A percentile compares a stretch with the other conserved stretches of the same genome.
Conservation (phyloP, 306 rosid species). For the Begonia masoniana region DNA sequence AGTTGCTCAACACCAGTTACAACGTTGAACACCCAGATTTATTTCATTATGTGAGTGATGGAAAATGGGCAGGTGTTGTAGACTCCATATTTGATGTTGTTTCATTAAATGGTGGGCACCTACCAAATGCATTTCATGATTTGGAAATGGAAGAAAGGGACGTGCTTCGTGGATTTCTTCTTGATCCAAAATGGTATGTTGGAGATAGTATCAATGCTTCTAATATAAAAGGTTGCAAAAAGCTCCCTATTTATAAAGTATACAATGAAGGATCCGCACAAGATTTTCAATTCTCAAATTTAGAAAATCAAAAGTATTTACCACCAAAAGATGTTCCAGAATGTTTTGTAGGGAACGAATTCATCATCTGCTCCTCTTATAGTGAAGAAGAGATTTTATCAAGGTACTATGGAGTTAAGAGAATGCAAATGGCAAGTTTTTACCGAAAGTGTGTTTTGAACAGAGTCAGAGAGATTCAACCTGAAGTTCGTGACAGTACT, state of each 20-base stretch:
- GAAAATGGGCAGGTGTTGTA: constrained; percentile 56
- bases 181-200: constrained; percentile 86
- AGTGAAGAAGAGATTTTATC: constrained; percentile 60
- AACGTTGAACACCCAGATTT: constrained; percentile 61
- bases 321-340: constrained; percentile 70
- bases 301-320: constrained; percentile 63
- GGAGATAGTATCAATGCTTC: constrained; percentile 47
- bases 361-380: constrained; percentile 48
- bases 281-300: constrained; percentile 51
- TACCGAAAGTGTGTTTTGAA: constrained; percentile 49
- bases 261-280: constrained; percentile 38
- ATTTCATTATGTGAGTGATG: constrained; percentile 50
- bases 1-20: constrained; percentile 46
- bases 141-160: constrained; percentile 56
- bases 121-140: constrained; percentile 38
- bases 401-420: constrained; percentile 65
- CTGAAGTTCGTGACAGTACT: constrained; percentile 67
- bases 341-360: constrained; percentile 61
- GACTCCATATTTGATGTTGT: constrained; percentile 47
- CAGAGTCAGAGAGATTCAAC: constrained; percentile 58
- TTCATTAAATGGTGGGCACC: constrained; percentile 29
- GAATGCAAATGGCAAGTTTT: constrained; percentile 78
- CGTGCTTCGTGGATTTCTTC: constrained; percentile 71
- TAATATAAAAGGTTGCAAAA: constrained; percentile 46
- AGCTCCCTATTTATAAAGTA: constrained; percentile 67